Conservation (phyloP, 2,329 filamentous ascomycete species). For the Phialophora verrucosa region DNA sequence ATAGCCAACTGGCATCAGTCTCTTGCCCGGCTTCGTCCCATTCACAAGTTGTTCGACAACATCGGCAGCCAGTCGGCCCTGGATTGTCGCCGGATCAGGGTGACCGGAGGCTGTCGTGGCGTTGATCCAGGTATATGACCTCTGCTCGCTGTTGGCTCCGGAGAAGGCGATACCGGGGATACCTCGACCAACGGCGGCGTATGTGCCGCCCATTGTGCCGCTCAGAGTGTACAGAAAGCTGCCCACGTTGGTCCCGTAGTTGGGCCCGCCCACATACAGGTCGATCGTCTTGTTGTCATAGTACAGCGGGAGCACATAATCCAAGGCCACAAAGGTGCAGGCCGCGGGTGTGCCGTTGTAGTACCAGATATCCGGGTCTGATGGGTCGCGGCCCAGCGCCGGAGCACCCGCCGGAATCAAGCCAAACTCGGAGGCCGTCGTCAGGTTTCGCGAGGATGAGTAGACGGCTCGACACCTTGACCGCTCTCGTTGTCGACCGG, state of each 20-base stretch:
- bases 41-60: slow-evolving; percentile 54
- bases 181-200: slow-evolving; percentile 56
- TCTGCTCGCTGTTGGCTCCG: slow-evolving; percentile 50
- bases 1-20: slow-evolving; percentile 55
- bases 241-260: slow-evolving; percentile 61
- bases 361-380: slow-evolving; percentile 64
- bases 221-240: slow-evolving; percentile 61
- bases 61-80: slow-evolving; percentile 51
- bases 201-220: slow-evolving; percentile 57
- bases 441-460: slow-evolving; percentile 41
- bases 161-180: slow-evolving; percentile 60
- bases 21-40: slow-evolving; percentile 43
- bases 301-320: slow-evolving; percentile 60
- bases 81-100: slow-evolving; percentile 51
- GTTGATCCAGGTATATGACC: slow-evolving; percentile 54
- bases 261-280: slow-evolving; percentile 61
- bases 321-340: slow-evolving; percentile 62
- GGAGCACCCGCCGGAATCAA: slow-evolving; percentile 56
- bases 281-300: slow-evolving; percentile 58
- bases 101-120: slow-evolving; percentile 43
- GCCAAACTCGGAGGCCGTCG: slow-evolving; percentile 48
- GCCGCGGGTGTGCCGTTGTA: slow-evolving; percentile 65
- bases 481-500: slow-evolving; percentile 53
- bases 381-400: slow-evolving; percentile 58
- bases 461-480: slow-evolving; percentile 53